Evolutionary conservation across 441 rosid species (phyloP), one percentile per base, ranked within the genome.

Genomic region (Erodium texanum): DNA sequence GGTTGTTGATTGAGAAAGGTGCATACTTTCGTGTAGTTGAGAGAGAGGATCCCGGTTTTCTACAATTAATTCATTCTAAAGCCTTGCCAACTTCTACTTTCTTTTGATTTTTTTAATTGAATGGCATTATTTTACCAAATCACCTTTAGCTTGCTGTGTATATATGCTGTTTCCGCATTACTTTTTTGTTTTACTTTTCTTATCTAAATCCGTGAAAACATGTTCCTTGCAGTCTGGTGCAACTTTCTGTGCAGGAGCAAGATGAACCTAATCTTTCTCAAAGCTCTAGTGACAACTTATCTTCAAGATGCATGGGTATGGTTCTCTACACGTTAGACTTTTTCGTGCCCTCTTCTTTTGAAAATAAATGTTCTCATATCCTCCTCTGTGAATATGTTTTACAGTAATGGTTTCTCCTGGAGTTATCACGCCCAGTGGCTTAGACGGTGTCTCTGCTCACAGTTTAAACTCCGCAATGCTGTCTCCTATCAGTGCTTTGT

Each of bases 251-350:
- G 73, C 82, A 71, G 83, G 86, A 81, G 71, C 89, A 79, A 71
- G 84, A 75, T 77, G 93, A 85, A 66, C 70, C 75, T 23, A 73
- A 41, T 71, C 73, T 81, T 65, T 80, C 80, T 73, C 82, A 73
- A 73, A 79, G 80, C 76, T 78, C 85, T 70, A 77, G 75, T 70
- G 85, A 78, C 61, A 84, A 87, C 76, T 71, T 78, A 62, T 75
- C 84, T 41, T 70, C 92, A 36, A 80, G 78, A 71, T 80, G 75
- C 71, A 74, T 80, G 71, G 91, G 97, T 93, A 90, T 65, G 80
- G 16, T 73, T 78, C 64, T 59, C 43, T 64, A 58, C 19, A 4
- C n/a, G 68, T 52, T 41, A 65, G 32, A 38, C 62, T 63, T 67
- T 48, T 36, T 50, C 56, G 67, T 48, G 70, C 70, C 66, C 70